A percentile compares a stretch with the other conserved stretches of the same genome.
phyloP scores from a whole-genome alignment of 2,329 filamentous ascomycete species.

The Colletotrichum endophyticum region DNA sequence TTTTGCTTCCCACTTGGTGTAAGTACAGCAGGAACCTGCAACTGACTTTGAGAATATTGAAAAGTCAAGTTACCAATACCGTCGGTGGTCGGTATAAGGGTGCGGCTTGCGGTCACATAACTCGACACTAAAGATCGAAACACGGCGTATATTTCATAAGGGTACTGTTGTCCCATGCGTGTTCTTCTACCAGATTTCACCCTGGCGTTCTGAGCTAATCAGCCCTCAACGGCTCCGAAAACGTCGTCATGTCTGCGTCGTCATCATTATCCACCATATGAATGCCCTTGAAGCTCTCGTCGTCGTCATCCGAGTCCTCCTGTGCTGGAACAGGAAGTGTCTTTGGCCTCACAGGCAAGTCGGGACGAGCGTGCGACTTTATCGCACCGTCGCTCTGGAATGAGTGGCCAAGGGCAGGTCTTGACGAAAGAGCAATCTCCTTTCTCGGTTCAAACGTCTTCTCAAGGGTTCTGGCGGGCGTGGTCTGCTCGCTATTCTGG shows the following conservation, averaged over 20 bases:
- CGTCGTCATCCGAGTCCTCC: constrained; percentile 26
- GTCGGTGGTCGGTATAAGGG: background rate
- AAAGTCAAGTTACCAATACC: background rate
- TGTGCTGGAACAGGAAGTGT: background rate
- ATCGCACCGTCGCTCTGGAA: constrained; percentile 12
- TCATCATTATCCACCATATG: constrained; percentile 42
- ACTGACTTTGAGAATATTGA: background rate
- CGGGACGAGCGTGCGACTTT: background rate
- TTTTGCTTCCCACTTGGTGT: background rate
- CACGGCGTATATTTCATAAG: background rate
- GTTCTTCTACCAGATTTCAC: background rate
- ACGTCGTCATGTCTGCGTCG: constrained; percentile 4
- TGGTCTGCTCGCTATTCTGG: background rate
- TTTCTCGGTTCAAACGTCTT: background rate
- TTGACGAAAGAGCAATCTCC: background rate
- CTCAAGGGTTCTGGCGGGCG: background rate
- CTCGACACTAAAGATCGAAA: background rate
- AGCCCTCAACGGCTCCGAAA: background rate
- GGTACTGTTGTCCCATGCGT: background rate
- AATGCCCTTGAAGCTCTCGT: constrained; percentile 40
- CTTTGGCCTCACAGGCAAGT: constrained; percentile 1
- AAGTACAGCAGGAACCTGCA: background rate
- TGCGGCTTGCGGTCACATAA: background rate
- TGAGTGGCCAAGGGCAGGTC: background rate
- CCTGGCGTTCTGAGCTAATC: background rate